Evolutionary conservation across 2,329 filamentous ascomycete genomes (phyloP).

Genomic region (Xylariaceae sp.): DNA sequence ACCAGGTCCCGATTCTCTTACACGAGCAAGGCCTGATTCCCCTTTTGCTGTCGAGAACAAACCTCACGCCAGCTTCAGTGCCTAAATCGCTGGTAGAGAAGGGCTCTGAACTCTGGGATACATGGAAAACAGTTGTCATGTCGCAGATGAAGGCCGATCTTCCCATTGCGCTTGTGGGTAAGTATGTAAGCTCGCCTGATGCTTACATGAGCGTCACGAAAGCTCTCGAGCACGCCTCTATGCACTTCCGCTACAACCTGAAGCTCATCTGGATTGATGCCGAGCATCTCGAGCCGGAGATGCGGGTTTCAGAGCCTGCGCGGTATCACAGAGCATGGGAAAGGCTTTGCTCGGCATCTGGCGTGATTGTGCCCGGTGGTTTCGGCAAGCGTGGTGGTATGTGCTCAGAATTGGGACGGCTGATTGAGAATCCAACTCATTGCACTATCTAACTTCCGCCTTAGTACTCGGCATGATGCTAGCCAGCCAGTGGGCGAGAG

Average conservation of each 20-base stretch:
- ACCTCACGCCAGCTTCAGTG: constrained; percentile 60
- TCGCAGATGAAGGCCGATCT: constrained; percentile 67
- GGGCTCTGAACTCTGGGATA: constrained; percentile 68
- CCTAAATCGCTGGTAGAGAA: constrained; percentile 54
- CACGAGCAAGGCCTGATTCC: constrained; percentile 72
- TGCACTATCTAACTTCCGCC: too few relatives aligned
- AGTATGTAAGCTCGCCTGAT: constrained; percentile 82
- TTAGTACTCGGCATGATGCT: constrained; percentile 93
- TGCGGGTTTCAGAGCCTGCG: constrained; percentile 58
- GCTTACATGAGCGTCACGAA: constrained; percentile 81
- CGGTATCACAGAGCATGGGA: constrained; percentile 86
- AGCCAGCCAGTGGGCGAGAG: constrained; percentile 81
- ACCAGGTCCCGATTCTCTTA: constrained; percentile 91
- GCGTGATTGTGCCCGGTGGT: constrained; percentile 67
- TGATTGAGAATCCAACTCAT: too few relatives aligned
- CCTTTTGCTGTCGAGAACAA: constrained; percentile 50
- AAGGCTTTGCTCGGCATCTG: constrained; percentile 64
- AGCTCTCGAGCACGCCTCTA: constrained; percentile 84
- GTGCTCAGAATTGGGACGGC: too few relatives aligned
- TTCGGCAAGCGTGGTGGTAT: constrained; percentile 77
- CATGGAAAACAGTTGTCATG: constrained; percentile 72
- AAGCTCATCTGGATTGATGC: constrained; percentile 83
- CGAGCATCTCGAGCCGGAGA: constrained; percentile 70
- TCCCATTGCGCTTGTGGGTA: constrained; percentile 83
- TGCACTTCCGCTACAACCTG: constrained; percentile 77